Evolutionary conservation across 1,139 yeast genomes (phyloP).

Genomic region (Pneumocystis wakefieldiae): DNA sequence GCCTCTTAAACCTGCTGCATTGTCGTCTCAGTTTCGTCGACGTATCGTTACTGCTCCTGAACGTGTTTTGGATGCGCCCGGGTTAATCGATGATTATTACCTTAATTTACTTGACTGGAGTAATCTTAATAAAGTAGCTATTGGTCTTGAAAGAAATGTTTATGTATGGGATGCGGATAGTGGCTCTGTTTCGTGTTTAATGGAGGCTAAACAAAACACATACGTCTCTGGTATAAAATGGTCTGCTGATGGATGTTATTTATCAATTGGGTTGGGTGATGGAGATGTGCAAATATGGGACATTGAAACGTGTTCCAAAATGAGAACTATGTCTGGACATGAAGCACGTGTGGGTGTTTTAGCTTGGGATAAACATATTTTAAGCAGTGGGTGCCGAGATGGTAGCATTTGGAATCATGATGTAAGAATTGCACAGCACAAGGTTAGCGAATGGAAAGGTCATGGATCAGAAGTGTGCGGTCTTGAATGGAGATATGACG

Average conservation of each 20-base stretch:
- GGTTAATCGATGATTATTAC: slow-evolving; percentile 82
- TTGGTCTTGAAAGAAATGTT: slow-evolving; percentile 71
- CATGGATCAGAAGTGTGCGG: slow-evolving; percentile 93
- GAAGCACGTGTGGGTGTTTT: slow-evolving; percentile 68
- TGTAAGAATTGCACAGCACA: slow-evolving; percentile 74
- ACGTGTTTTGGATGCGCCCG: slow-evolving; percentile 92
- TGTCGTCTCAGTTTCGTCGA: slow-evolving; percentile 39
- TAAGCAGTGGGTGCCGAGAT: slow-evolving; percentile 70
- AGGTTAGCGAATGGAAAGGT: slow-evolving; percentile 41
- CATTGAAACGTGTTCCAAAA: slow-evolving; percentile 55
- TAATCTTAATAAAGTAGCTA: slow-evolving; percentile 62
- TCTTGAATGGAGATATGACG: slow-evolving; percentile 70
- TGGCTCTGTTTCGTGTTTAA: slow-evolving; percentile 60
- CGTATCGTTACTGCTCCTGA: slow-evolving; percentile 82
- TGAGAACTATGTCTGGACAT: slow-evolving; percentile 65
- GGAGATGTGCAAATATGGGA: slow-evolving; percentile 93
- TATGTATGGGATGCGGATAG: slow-evolving; percentile 87
- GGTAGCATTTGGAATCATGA: slow-evolving; percentile 84
- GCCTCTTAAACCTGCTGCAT: slow-evolving; percentile 33
- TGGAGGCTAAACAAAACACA: slow-evolving; percentile 34
- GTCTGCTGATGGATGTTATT: slow-evolving; percentile 83
- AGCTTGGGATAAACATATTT: slow-evolving; percentile 68
- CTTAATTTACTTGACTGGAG: slow-evolving; percentile 85
- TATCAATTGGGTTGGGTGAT: slow-evolving; percentile 71
- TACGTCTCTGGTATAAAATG: slow-evolving; percentile 66